Evolutionary conservation across 805 yeast species (phyloP).

Genomic region (Spathaspora arborariae): DNA sequence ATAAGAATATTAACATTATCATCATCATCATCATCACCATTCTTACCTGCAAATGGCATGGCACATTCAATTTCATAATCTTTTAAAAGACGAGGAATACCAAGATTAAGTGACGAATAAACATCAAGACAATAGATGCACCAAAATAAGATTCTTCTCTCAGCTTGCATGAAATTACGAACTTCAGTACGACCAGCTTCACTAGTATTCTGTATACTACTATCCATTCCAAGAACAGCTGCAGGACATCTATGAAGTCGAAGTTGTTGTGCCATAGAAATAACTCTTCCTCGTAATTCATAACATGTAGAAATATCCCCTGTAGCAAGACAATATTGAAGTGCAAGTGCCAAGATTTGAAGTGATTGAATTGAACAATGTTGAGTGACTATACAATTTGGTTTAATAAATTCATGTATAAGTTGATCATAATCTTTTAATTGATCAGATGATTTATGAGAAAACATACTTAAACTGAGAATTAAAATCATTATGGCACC

Average conservation of each 20-base stretch:
- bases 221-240: constrained; percentile 67
- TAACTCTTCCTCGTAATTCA: constrained; percentile 68
- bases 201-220: constrained; percentile 6
- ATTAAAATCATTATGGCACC: constrained; percentile 52
- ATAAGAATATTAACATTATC: constrained; percentile 55
- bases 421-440: constrained; percentile 54
- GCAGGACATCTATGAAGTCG: constrained; percentile 85
- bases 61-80: constrained; percentile 87
- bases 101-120: constrained; percentile 69
- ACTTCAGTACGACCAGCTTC: constrained; percentile 18
- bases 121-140: constrained; percentile 73
- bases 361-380: constrained; percentile 64
- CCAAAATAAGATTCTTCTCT: constrained; percentile 82
- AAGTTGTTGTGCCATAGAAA: constrained; percentile 81
- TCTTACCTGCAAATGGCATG: constrained; percentile 57
- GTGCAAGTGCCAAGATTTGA: constrained; percentile 64
- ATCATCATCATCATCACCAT: constrained; percentile 27
- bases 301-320: constrained; percentile 76
- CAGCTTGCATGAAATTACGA: constrained; percentile 67
- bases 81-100: constrained; percentile 76
- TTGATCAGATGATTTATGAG: constrained; percentile 32
- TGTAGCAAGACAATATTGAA: constrained; percentile 65
- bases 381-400: constrained; percentile 53
- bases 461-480: constrained; percentile 45
- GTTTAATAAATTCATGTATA: constrained; percentile 57